Percentiles rank a stretch among this genome's conserved stretches.
These are phyloP conservation scores for Urochloa ruziziensis DNA, from an alignment of 176 grass and related monocot genomes.

Conservation along the genomic window DNA sequence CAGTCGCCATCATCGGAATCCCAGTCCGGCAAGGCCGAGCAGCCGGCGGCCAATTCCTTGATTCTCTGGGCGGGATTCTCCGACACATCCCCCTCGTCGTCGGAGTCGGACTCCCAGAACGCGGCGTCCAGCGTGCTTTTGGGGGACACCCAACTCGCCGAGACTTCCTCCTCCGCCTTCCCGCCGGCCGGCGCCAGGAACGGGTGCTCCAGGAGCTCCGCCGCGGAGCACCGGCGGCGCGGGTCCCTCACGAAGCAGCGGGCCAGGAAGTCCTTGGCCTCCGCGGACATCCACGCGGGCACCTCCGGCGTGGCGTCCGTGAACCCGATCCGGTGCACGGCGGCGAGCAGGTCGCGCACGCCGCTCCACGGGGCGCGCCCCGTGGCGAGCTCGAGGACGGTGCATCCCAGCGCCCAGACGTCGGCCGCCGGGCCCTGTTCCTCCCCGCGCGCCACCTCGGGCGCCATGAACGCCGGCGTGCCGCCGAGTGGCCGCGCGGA, in stretches of 20 bases:
- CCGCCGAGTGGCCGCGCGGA: slow-evolving; percentile 36
- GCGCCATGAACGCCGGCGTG: slow-evolving; percentile 87
- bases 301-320: slow-evolving; percentile 46
- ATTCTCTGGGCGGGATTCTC: slow-evolving; percentile 30
- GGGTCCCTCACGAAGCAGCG: slow-evolving; percentile 55
- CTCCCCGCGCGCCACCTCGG: slow-evolving; percentile 72
- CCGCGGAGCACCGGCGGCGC: slow-evolving; percentile 42
- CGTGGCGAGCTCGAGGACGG: slow-evolving; percentile 66
- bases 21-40: slow-evolving; percentile 36
- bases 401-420: slow-evolving; percentile 81
- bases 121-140: slow-evolving; percentile 66
- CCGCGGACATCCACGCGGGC: slow-evolving; percentile 49
- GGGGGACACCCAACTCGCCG: slow-evolving; percentile 56
- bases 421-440: slow-evolving; percentile 63
- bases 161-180: slow-evolving; percentile 45
- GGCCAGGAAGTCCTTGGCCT: slow-evolving; percentile 62
- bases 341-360: slow-evolving; percentile 35
- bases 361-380: slow-evolving; percentile 49
- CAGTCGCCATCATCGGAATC: slow-evolving; percentile 30
- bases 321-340: slow-evolving; percentile 65
- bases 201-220: slow-evolving; percentile 54
- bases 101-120: slow-evolving; percentile 48
- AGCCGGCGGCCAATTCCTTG: slow-evolving; percentile 17
- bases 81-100: background rate
- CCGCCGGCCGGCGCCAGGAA: slow-evolving; percentile 41